A percentile compares a stretch with the other conserved stretches of the same genome.
These are phyloP conservation scores for Cladosporium velox DNA, from an alignment of 2,329 filamentous ascomycete species.

Conservation along the genomic window DNA sequence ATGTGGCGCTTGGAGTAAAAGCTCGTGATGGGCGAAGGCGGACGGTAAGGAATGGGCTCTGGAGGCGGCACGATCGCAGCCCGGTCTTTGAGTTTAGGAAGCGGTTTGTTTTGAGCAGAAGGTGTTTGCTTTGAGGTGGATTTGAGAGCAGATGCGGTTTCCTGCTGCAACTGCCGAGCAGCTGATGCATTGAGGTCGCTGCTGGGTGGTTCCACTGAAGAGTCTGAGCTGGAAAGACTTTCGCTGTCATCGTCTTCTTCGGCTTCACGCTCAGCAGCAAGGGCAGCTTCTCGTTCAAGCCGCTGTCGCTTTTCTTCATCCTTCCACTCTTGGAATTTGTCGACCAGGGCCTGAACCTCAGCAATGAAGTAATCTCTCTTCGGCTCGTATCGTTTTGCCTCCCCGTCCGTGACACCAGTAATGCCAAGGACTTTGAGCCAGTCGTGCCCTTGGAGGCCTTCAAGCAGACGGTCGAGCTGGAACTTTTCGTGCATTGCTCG, in stretches of 20 bases:
- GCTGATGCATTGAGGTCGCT: slow-evolving; percentile 71
- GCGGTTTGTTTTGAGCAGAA: slow-evolving; percentile 37
- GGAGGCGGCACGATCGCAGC: slow-evolving; percentile 32
- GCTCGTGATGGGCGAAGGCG: slow-evolving; percentile 63
- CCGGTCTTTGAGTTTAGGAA: slow-evolving; percentile 24
- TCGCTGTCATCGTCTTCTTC: slow-evolving; percentile 41
- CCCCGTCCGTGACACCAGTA: slow-evolving; percentile 77
- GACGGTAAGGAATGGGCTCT: slow-evolving; percentile 50
- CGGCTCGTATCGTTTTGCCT: slow-evolving; percentile 82
- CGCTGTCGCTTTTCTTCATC: slow-evolving; percentile 85
- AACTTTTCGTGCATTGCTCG: slow-evolving; percentile 67
- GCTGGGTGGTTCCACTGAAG: slow-evolving; percentile 57
- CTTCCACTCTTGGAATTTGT: slow-evolving; percentile 87
- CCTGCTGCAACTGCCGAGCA: slow-evolving; percentile 73
- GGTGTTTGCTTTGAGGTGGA: slow-evolving; percentile 27
- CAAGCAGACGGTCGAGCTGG: slow-evolving; percentile 68
- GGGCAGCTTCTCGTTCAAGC: slow-evolving; percentile 69
- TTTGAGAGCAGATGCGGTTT: slow-evolving; percentile 60
- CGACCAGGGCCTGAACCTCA: slow-evolving; percentile 77
- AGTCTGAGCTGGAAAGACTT: slow-evolving; percentile 27
- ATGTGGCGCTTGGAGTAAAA: slow-evolving; percentile 82
- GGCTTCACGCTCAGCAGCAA: slow-evolving; percentile 50
- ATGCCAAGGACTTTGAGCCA: slow-evolving; percentile 94
- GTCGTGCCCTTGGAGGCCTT: slow-evolving; percentile 84
- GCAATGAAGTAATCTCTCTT: slow-evolving; percentile 82